Evolutionary conservation across 2,329 filamentous ascomycete genomes (phyloP), one percentile per base, ranked within the genome.

Genomic region (Trichoderma guizhouense): DNA sequence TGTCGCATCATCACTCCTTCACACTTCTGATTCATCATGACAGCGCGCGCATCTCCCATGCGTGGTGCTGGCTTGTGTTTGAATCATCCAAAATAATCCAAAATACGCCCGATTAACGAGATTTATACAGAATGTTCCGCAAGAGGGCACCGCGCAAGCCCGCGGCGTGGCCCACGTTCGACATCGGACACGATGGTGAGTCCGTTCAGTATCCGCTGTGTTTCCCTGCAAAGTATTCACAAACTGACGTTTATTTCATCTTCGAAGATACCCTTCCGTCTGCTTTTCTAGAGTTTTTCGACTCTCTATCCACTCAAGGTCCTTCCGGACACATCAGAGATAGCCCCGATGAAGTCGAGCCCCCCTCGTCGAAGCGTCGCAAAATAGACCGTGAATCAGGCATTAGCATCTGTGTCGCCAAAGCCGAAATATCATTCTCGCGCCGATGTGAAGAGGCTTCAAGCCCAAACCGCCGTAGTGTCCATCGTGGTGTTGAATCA

Each of bases 341-440:
- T 28, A 36, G 43, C 18, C 21, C n/a, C 36, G 18, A n/a, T 36
- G 32, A 62, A 7, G 7, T 55, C 30, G 26, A 47, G 5, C 53
- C n/a, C 5, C 76, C 74, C 21, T 74, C 77, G 18, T 24, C 72
- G 5, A 82, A 82, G 75, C 79, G 80, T 63, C 79, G 76, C 63
- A 82, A 79, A 75, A 73, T 76, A 14, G 69, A 73, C 21, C 58
- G 24, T 58, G 72, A 68, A 63, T 60, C 51, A 43, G 58, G 18
- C 36, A 68, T 28, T 15, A 43, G 36, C 24, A 77, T 82, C 34
- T 76, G 76, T 36, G 62, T 82, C 18, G 76, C 75, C 18, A 78
- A 72, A 57, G 74, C 74, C 36, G 60, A 74, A 12, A 24, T 81
- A 6, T 74, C 68, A 6, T 72, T 82, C 64, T 75, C 73, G n/a